Evolutionary conservation across 2,329 filamentous ascomycete genomes (phyloP).

Genomic region (Pseudogymnoascus sp.): DNA sequence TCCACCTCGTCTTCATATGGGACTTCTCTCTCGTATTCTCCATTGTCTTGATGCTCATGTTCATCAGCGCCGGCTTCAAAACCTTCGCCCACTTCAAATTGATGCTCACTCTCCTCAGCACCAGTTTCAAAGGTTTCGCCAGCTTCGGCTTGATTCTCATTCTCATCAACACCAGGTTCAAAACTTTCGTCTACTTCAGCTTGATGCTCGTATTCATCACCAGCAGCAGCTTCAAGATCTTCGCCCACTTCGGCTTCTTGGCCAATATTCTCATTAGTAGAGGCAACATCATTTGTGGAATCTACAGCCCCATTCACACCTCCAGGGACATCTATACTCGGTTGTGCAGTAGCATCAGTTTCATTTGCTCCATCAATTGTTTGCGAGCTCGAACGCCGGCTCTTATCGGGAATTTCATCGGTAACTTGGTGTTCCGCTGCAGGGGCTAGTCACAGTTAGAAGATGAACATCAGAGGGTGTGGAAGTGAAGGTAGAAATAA

Average conservation of each 20-base stretch:
- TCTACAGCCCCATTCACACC: not conserved
- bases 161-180: not conserved
- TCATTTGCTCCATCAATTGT: slow-evolving; percentile 5
- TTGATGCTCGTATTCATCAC: slow-evolving; percentile 17
- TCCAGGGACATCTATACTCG: not conserved
- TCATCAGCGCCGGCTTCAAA: slow-evolving; percentile 10
- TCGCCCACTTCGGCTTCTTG: slow-evolving; percentile 9
- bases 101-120: not conserved
- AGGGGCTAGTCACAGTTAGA: slow-evolving; percentile 21
- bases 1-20: not conserved
- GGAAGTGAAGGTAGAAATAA: slow-evolving; percentile 15
- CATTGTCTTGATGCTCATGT: slow-evolving; percentile 9
- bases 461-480: slow-evolving; percentile 24
- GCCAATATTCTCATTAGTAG: not conserved
- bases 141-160: not conserved
- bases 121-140: slow-evolving; percentile 1
- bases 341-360: slow-evolving; percentile 1
- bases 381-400: slow-evolving; percentile 20
- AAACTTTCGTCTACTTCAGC: slow-evolving; percentile 26
- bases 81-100: slow-evolving; percentile 4
- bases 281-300: not conserved
- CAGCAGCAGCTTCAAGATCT: slow-evolving; percentile 21
- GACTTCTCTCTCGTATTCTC: slow-evolving; percentile 3
- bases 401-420: slow-evolving; percentile 19
- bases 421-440: slow-evolving; percentile 20